Percentiles rank a stretch among this genome's conserved stretches.
phyloP scores from a whole-genome alignment of 1,284 basidiomycete genomes.

The Meripilus lineatus region DNA sequence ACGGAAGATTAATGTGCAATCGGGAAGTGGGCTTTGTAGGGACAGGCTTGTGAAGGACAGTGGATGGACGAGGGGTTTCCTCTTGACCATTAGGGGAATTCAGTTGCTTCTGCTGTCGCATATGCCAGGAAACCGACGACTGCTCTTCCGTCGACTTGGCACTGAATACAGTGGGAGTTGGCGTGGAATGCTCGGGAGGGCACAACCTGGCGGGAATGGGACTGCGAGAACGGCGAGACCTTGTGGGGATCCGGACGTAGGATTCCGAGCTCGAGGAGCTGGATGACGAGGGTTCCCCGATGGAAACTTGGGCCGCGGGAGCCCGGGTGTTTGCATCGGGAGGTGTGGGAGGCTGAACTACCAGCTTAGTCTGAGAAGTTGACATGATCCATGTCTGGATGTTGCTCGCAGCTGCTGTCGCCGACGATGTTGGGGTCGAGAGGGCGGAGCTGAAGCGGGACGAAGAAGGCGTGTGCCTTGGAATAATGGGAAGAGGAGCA shows the following conservation, averaged over 20 bases:
- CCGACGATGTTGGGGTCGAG: constrained; percentile 9
- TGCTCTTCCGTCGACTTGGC: constrained; percentile 14
- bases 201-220: constrained; percentile 27
- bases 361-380: background rate
- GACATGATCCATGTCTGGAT: constrained; percentile 6
- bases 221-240: constrained; percentile 26
- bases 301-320: constrained; percentile 7
- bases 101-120: background rate
- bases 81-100: background rate
- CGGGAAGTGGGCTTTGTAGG: background rate
- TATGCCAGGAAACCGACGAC: constrained; percentile 9
- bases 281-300: constrained; percentile 12
- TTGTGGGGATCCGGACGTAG: constrained; percentile 20
- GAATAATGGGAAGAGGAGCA: constrained; percentile 50
- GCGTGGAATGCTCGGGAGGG: constrained; percentile 38
- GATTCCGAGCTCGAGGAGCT: constrained; percentile 28
- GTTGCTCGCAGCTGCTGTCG: background rate
- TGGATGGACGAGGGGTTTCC: constrained; percentile 10
- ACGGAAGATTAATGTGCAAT: background rate
- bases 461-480: constrained; percentile 37
- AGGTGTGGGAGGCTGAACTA: constrained; percentile 12
- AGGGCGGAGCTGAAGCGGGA: constrained; percentile 4
- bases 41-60: background rate
- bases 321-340: constrained; percentile 26
- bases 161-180: constrained; percentile 33